These are phyloP conservation scores for Sporothrix humicola DNA, from an alignment of 2,329 filamentous ascomycete genomes.

Conservation along the genomic window DNA sequence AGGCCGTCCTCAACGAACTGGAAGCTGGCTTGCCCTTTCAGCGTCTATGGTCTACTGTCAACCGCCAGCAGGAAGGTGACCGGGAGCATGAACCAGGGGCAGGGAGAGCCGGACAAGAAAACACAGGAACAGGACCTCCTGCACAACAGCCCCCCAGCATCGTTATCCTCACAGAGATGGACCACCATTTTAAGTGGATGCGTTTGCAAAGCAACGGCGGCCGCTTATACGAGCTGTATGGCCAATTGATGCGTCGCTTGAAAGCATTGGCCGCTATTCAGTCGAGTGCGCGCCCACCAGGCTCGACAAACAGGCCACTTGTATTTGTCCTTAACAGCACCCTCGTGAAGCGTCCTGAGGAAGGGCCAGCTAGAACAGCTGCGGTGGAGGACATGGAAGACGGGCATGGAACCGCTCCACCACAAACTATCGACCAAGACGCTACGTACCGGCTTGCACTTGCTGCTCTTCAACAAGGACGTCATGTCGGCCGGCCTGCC, in stretches of 20 bases:
- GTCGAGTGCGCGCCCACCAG: not conserved
- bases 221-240: constrained; percentile 36
- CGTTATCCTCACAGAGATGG: constrained; percentile 37
- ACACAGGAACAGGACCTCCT: not conserved
- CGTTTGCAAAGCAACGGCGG: constrained; percentile 34
- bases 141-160: not conserved
- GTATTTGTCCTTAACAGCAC: constrained; percentile 37
- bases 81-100: not conserved
- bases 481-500: not conserved
- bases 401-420: not conserved
- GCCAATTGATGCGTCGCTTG: constrained; percentile 36
- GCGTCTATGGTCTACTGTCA: constrained; percentile 33
- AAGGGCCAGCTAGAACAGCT: not conserved
- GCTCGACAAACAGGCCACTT: constrained; percentile 4
- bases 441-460: constrained; percentile 26
- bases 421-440: not conserved
- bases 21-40: constrained; percentile 32
- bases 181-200: constrained; percentile 39
- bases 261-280: constrained; percentile 25
- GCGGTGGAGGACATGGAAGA: not conserved
- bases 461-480: constrained; percentile 16
- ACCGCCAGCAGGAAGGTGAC: not conserved
- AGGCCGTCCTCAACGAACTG: constrained; percentile 60
- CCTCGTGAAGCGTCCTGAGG: not conserved
- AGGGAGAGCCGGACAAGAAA: not conserved